Conservation (phyloP, 371 early-diverging fungal species). For the Saksenaea oblongispora region DNA sequence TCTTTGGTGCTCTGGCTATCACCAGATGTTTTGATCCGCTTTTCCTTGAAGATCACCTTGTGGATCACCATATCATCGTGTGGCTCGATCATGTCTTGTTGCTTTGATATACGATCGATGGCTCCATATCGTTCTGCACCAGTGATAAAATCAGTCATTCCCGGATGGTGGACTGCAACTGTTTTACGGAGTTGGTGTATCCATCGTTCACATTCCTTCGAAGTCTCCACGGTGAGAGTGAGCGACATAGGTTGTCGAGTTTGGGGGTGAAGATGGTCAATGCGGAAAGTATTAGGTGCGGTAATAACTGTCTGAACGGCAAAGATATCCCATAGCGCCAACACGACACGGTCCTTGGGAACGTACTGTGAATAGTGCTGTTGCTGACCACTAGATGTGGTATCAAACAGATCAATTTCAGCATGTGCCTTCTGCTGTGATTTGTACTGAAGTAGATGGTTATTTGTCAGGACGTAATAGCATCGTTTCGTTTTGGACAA, state of each 20-base stretch:
- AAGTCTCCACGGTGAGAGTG: conserved; percentile 17
- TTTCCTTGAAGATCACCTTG: conserved; percentile 43
- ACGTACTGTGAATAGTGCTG: conserved; percentile 2
- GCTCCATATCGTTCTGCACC: conserved; percentile 23
- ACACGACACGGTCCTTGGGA: conserved; percentile 24
- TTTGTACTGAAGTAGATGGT: conserved; percentile 35
- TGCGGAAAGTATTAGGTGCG: conserved; percentile 18
- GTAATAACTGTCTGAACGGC: conserved; percentile 29
- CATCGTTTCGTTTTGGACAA: conserved; percentile 20
- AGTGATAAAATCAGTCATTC: conserved; percentile 13
- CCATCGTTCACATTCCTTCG: conserved; percentile 31
- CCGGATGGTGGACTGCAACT: conserved; percentile 19
- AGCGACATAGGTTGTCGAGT: conserved; percentile 21
- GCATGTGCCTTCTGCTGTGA: conserved; percentile 29
- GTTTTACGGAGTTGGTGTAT: conserved; percentile 26
- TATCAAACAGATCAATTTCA: conserved; percentile 22
- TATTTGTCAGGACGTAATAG: conserved; percentile 37
- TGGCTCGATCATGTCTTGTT: conserved; percentile 24
- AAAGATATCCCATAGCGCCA: conserved; percentile 22
- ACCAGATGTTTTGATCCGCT: conserved; percentile 14
- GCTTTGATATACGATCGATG: conserved; percentile 33
- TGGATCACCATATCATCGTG: conserved; percentile 30
- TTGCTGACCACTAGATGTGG: neutral
- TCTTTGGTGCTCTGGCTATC: conserved; percentile 23
- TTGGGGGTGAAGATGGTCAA: conserved; percentile 35